Evolutionary conservation across 2,329 filamentous ascomycete genomes (phyloP).

Genomic region (Stachybotrys elegans): DNA sequence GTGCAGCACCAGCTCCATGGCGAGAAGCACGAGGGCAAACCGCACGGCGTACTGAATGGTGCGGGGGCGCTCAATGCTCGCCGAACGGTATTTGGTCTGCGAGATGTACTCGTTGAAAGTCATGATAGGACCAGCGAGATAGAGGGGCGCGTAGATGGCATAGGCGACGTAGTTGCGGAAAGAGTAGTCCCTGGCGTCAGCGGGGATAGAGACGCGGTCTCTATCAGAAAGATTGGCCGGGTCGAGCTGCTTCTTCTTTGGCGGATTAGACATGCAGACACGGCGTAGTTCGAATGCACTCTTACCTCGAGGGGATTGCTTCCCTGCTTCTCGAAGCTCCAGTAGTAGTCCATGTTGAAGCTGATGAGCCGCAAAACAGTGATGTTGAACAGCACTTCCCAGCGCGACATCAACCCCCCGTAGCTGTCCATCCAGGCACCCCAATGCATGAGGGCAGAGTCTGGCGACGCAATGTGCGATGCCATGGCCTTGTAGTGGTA

Average conservation of each 20-base stretch:
- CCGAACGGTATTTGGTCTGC: slow-evolving; percentile 69
- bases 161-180: slow-evolving; percentile 90
- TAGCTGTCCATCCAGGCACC: slow-evolving; percentile 71
- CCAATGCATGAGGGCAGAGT: slow-evolving; percentile 48
- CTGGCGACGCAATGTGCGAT: slow-evolving; percentile 34
- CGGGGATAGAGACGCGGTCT: slow-evolving; percentile 76
- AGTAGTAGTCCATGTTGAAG: slow-evolving; percentile 96
- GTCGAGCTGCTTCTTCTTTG: slow-evolving; percentile 97
- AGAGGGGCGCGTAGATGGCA: slow-evolving; percentile 84
- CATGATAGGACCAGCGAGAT: slow-evolving; percentile 86
- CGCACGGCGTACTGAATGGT: slow-evolving; percentile 79
- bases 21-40: slow-evolving; percentile 72
- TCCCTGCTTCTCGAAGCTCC: slow-evolving; percentile 65
- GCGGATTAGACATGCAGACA: slow-evolving; percentile 49
- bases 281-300: slow-evolving; percentile 6
- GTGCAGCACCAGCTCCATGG: slow-evolving; percentile 89
- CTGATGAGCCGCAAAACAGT: slow-evolving; percentile 89
- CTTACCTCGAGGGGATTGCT: slow-evolving; percentile 77
- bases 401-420: slow-evolving; percentile 79
- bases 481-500: slow-evolving; percentile 68
- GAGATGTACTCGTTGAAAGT: slow-evolving; percentile 98
- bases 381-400: slow-evolving; percentile 98
- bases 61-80: slow-evolving; percentile 64
- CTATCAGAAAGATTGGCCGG: slow-evolving; percentile 80
- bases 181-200: slow-evolving; percentile 63